phyloP scores from a whole-genome alignment of 2,329 filamentous ascomycete genomes.

The Colletotrichum tamarilloi region DNA sequence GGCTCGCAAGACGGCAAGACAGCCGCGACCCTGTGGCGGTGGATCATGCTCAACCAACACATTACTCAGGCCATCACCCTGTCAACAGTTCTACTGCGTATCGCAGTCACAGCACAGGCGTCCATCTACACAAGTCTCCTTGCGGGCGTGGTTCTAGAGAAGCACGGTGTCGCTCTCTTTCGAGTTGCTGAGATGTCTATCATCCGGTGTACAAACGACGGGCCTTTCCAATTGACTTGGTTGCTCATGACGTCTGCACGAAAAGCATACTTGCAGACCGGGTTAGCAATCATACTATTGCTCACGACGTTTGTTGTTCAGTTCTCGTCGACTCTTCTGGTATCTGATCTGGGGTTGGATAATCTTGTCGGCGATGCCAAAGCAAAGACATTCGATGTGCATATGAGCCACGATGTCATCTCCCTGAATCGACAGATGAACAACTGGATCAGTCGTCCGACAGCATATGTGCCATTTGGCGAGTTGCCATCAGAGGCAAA shows the following conservation, averaged over 20 bases:
- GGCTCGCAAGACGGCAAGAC: slow-evolving; percentile 27
- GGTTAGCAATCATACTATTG: neutral
- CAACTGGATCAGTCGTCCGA: neutral
- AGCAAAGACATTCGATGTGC: neutral
- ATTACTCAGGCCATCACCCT: slow-evolving; percentile 39
- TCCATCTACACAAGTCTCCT: slow-evolving; percentile 39
- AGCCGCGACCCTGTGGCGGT: slow-evolving; percentile 36
- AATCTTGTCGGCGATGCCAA: neutral
- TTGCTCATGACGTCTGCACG: slow-evolving; percentile 31
- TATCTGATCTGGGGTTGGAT: neutral
- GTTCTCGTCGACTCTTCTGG: neutral
- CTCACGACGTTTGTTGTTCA: neutral
- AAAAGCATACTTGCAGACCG: neutral
- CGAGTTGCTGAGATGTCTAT: slow-evolving; percentile 39
- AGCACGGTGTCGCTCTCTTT: slow-evolving; percentile 38
- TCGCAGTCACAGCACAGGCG: slow-evolving; percentile 36
- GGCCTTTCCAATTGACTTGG: slow-evolving; percentile 37
- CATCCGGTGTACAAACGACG: slow-evolving; percentile 38
- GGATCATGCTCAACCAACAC: slow-evolving; percentile 35
- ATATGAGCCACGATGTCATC: slow-evolving; percentile 9
- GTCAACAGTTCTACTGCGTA: slow-evolving; percentile 36
- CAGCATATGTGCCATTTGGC: neutral
- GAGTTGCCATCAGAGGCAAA: neutral
- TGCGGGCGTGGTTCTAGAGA: slow-evolving; percentile 38
- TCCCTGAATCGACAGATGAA: slow-evolving; percentile 18